phyloP scores from a whole-genome alignment of 2,329 filamentous ascomycete species.

The Domatiomyces catenatus region DNA sequence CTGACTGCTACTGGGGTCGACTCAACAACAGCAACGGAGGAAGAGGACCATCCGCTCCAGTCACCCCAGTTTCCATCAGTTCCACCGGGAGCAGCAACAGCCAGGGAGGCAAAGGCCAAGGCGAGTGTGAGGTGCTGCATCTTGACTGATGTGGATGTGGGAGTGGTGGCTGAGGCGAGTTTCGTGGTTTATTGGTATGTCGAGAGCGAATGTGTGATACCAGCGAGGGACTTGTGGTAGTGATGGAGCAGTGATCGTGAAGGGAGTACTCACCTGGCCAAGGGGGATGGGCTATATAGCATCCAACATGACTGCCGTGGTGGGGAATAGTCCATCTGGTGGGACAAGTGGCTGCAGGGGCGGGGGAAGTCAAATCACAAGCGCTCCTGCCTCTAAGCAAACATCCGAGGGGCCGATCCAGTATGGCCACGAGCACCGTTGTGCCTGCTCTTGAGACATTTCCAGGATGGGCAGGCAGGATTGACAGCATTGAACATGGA shows the following conservation, averaged over 20 bases:
- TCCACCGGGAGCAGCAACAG: conserved; percentile 9
- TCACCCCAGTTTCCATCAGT: conserved; percentile 7
- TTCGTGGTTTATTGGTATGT: not conserved
- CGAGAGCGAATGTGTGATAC: not conserved
- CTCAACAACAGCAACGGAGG: not conserved
- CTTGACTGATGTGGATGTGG: not conserved
- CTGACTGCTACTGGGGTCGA: not conserved
- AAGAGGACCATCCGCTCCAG: conserved; percentile 1
- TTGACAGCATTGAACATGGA: not conserved
- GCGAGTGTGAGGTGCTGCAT: conserved; percentile 15
- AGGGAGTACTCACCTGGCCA: not conserved
- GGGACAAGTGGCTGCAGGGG: not conserved
- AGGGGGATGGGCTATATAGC: not conserved
- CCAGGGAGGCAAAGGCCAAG: conserved; percentile 11
- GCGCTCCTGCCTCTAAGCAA: not conserved
- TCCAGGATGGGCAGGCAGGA: not conserved
- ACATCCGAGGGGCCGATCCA: not conserved
- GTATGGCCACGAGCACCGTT: not conserved
- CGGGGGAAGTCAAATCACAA: not conserved
- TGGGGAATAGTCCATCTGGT: not conserved
- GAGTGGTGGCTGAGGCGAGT: conserved; percentile 3
- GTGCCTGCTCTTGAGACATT: not conserved
- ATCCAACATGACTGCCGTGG: not conserved
- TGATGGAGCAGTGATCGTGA: not conserved
- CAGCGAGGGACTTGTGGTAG: not conserved